Evolutionary conservation across 2,329 filamentous ascomycete species (phyloP).

Genomic region (Zymoseptoria brevis): DNA sequence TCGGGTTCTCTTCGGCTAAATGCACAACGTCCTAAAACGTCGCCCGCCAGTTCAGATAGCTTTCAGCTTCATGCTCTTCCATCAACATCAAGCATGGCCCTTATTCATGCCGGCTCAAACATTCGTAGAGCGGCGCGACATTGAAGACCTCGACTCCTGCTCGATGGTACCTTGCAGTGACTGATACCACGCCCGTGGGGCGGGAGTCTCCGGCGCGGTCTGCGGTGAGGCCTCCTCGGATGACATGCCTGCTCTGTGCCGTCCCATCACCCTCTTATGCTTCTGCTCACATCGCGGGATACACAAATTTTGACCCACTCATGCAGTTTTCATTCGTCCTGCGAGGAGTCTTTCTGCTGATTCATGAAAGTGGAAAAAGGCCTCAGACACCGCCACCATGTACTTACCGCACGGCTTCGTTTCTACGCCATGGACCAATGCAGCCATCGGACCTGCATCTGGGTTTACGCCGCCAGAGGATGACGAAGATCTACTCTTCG

Average conservation of each 20-base stretch:
- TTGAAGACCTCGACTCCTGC: background rate
- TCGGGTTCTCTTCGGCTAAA: no score
- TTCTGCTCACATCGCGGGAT: background rate
- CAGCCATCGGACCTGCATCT: background rate
- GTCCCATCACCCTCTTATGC: background rate
- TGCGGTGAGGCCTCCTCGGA: no score
- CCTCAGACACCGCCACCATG: background rate
- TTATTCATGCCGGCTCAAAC: background rate
- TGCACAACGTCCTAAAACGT: no score
- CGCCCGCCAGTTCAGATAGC: no score
- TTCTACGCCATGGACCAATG: background rate
- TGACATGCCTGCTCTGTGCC: background rate
- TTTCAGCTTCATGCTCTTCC: background rate
- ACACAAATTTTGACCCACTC: background rate
- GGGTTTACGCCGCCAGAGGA: background rate
- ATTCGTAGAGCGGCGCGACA: background rate
- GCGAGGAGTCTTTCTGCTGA: background rate
- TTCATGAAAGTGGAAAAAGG: background rate
- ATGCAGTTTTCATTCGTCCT: background rate
- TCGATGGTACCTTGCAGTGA: background rate
- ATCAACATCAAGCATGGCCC: background rate
- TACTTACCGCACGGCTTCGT: background rate
- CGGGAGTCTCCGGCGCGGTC: background rate
- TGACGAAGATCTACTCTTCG: background rate
- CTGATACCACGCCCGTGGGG: background rate